Conservation (phyloP, 1,284 basidiomycete species). For the Ustilago tritici region DNA sequence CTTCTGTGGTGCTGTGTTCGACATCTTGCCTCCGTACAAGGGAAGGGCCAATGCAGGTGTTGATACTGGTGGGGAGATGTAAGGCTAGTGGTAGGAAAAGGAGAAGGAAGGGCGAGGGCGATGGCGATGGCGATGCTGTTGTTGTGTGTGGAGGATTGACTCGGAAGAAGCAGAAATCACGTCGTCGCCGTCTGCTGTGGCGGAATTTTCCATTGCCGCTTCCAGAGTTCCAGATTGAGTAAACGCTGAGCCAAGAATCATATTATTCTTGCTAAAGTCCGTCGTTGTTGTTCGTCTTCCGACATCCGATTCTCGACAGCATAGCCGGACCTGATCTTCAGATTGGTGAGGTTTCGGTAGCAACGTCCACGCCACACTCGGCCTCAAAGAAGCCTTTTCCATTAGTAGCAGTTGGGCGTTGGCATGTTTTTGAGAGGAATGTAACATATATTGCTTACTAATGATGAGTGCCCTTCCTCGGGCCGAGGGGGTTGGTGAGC, state of each 20-base stretch:
- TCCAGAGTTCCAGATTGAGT: not conserved
- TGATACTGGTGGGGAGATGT: not conserved
- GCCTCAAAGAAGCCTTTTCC: no score
- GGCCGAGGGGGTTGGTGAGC: no score
- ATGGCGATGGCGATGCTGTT: not conserved
- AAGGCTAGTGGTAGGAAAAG: not conserved
- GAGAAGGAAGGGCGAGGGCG: not conserved
- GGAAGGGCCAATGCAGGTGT: not conserved
- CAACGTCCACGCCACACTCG: no score
- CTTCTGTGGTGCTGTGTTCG: slow-evolving; percentile 42
- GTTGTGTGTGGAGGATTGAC: slow-evolving; percentile 6
- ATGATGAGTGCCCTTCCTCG: no score
- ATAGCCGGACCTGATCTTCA: not conserved
- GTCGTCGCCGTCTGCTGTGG: slow-evolving; percentile 29
- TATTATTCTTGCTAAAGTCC: slow-evolving; percentile 2
- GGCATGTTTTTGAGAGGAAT: no score
- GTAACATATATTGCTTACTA: no score
- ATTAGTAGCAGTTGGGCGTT: no score
- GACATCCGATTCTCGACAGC: not conserved
- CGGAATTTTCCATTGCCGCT: slow-evolving; percentile 12
- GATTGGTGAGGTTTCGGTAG: not conserved
- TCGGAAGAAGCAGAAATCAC: slow-evolving; percentile 29
- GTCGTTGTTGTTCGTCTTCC: slow-evolving; percentile 1
- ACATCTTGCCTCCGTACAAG: slow-evolving; percentile 14
- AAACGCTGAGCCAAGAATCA: slow-evolving; percentile 2